Evolutionary conservation across 2,329 filamentous ascomycete species (phyloP).

Genomic region (Talaromyces rugulosus): DNA sequence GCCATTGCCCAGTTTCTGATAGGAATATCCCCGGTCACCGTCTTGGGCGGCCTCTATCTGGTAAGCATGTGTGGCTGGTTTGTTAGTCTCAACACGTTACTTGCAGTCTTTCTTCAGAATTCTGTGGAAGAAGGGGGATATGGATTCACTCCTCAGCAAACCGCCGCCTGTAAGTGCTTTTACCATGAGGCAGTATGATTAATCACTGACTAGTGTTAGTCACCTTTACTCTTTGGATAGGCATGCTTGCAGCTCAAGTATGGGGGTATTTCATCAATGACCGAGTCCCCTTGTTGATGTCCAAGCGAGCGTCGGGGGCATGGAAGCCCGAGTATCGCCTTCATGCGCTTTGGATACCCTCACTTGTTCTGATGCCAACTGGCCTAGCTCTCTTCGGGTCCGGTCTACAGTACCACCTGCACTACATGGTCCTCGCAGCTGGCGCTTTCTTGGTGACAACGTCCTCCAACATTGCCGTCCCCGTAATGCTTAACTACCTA

Average conservation of each 20-base stretch:
- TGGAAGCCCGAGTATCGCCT: constrained; percentile 14
- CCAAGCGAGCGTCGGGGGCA: background rate
- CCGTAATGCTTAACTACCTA: constrained; percentile 9
- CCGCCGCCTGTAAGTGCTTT: constrained; percentile 6
- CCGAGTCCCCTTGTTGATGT: constrained; percentile 7
- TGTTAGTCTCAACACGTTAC: constrained; percentile 11
- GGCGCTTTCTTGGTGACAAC: constrained; percentile 5
- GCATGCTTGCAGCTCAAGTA: background rate
- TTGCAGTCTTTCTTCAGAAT: constrained; percentile 8
- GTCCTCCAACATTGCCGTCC: background rate
- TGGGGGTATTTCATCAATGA: constrained; percentile 12
- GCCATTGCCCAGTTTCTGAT: constrained; percentile 8
- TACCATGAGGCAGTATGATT: background rate
- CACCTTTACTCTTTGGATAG: constrained; percentile 12
- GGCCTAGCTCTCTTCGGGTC: constrained; percentile 7
- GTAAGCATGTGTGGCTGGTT: constrained; percentile 6
- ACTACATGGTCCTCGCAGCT: constrained; percentile 11
- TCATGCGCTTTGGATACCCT: constrained; percentile 8
- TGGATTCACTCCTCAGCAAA: constrained; percentile 8
- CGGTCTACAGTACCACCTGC: constrained; percentile 8
- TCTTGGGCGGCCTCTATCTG: constrained; percentile 6
- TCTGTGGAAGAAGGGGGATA: constrained; percentile 4
- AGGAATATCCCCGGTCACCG: constrained; percentile 5
- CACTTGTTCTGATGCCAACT: constrained; percentile 5
- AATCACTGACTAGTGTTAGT: constrained; percentile 3